phyloP scores from a whole-genome alignment of 768 basidiomycete genomes.

The Amanita molliuscula region DNA sequence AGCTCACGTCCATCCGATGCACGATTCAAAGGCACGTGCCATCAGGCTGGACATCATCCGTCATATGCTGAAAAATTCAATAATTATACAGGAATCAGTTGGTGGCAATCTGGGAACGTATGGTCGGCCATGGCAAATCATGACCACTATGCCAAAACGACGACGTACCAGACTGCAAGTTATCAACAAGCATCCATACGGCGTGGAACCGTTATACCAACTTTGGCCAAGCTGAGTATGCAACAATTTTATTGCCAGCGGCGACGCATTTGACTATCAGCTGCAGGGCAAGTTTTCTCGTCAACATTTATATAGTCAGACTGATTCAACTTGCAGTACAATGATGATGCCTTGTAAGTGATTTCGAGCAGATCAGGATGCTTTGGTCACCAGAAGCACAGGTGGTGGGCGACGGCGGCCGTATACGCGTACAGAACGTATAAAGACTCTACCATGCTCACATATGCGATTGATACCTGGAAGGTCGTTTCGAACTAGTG shows the following conservation, averaged over 20 bases:
- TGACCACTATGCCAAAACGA: conserved; percentile 28
- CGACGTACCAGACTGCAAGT: conserved; percentile 26
- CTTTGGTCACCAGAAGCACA: conserved; percentile 5
- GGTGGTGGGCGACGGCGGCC: conserved; percentile 49
- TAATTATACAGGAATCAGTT: conserved; percentile 35
- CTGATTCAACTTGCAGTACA: background rate
- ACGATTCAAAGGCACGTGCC: conserved; percentile 29
- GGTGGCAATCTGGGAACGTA: conserved; percentile 44
- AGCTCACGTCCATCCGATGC: conserved; percentile 24
- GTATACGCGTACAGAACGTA: conserved; percentile 40
- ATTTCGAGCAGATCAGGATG: conserved; percentile 12
- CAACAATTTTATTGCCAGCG: background rate
- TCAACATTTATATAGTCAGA: background rate
- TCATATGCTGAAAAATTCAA: conserved; percentile 2
- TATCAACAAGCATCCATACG: conserved; percentile 8
- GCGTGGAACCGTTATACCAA: background rate
- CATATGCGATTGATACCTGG: conserved; percentile 38
- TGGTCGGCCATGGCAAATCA: conserved; percentile 41
- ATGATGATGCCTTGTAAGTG: background rate
- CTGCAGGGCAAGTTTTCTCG: background rate
- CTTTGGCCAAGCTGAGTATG: background rate
- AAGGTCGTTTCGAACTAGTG: conserved; percentile 36
- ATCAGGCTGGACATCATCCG: background rate
- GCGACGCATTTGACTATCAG: background rate
- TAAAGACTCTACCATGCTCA: conserved; percentile 27